These are phyloP conservation scores for Parachaetomium inaequale DNA, from an alignment of 495 filamentous ascomycete genomes.

Conservation along the genomic window DNA sequence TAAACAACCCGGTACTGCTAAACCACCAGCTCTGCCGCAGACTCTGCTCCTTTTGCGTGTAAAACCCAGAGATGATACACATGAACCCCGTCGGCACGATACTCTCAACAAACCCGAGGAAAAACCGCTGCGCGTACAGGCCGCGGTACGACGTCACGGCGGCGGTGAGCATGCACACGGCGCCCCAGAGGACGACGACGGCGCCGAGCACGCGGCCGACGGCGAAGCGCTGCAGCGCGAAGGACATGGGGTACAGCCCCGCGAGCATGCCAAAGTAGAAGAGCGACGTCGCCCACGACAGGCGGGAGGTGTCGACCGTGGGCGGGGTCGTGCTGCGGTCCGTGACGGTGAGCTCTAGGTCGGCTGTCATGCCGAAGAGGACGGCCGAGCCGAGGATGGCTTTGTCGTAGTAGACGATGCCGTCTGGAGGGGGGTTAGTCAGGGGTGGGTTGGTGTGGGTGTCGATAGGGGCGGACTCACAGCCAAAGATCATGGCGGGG, in stretches of 20 bases:
- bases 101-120: conserved; percentile 60
- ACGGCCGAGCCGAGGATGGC: conserved; percentile 69
- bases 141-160: conserved; percentile 61
- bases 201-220: conserved; percentile 58
- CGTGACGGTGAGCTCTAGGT: conserved; percentile 54
- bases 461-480: conserved; percentile 16
- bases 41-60: conserved; percentile 53
- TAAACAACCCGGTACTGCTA: conserved; percentile 53
- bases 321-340: conserved; percentile 50
- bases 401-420: conserved; percentile 77
- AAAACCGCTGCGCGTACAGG: conserved; percentile 60
- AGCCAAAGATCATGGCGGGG: conserved; percentile 66
- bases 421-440: conserved; percentile 40
- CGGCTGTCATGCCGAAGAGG: conserved; percentile 71
- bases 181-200: conserved; percentile 63
- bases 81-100: conserved; percentile 48
- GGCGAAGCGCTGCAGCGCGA: conserved; percentile 62
- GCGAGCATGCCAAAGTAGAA: conserved; percentile 79
- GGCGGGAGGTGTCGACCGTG: conserved; percentile 55
- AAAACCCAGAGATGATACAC: conserved; percentile 54
- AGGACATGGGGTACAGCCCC: conserved; percentile 69
- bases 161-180: conserved; percentile 65
- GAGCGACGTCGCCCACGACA: conserved; percentile 71
- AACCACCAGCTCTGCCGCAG: conserved; percentile 36
- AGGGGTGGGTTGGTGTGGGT: neutral